phyloP scores from a whole-genome alignment of 352 stramenopile species.

The Pythium dissotocum region DNA sequence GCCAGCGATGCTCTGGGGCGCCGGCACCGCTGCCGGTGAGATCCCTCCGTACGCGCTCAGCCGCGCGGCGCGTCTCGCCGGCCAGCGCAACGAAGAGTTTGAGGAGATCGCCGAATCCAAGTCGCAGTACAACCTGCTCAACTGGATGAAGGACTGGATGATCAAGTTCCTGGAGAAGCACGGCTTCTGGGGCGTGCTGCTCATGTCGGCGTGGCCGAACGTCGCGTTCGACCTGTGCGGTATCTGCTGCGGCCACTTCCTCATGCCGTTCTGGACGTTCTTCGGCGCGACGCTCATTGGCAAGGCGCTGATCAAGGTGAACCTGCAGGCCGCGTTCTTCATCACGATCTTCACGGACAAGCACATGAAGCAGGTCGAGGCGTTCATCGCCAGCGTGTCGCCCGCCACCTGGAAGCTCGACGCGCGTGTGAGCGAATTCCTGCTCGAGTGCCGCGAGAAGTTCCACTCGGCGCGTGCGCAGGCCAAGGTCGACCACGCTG shows the following conservation, averaged over 20 bases:
- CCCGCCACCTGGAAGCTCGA: constrained; percentile 76
- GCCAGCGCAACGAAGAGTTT: constrained; percentile 89
- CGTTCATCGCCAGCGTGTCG: constrained; percentile 80
- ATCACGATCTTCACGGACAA: constrained; percentile 91
- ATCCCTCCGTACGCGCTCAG: constrained; percentile 94
- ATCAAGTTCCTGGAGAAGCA: constrained; percentile 90
- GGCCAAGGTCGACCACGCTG: constrained; percentile 56
- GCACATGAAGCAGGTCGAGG: constrained; percentile 81
- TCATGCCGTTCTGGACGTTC: constrained; percentile 96
- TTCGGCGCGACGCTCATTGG: constrained; percentile 94
- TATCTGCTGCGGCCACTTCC: constrained; percentile 94
- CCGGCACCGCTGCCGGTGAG: constrained; percentile 91
- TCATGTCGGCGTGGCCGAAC: constrained; percentile 95
- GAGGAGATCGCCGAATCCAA: constrained; percentile 83
- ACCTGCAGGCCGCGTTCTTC: constrained; percentile 89
- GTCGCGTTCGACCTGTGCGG: constrained; percentile 94
- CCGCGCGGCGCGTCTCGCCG: constrained; percentile 78
- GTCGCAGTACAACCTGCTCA: constrained; percentile 88
- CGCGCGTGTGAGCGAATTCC: constrained; percentile 78
- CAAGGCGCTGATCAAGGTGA: constrained; percentile 93
- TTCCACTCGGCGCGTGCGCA: constrained; percentile 79
- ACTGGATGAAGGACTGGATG: constrained; percentile 93
- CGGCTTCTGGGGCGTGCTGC: constrained; percentile 92
- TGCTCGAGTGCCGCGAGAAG: constrained; percentile 86
- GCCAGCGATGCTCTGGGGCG: constrained; percentile 91